These are phyloP conservation scores for Sinapis alba DNA, from an alignment of 441 rosid species.

Conservation along the genomic window DNA sequence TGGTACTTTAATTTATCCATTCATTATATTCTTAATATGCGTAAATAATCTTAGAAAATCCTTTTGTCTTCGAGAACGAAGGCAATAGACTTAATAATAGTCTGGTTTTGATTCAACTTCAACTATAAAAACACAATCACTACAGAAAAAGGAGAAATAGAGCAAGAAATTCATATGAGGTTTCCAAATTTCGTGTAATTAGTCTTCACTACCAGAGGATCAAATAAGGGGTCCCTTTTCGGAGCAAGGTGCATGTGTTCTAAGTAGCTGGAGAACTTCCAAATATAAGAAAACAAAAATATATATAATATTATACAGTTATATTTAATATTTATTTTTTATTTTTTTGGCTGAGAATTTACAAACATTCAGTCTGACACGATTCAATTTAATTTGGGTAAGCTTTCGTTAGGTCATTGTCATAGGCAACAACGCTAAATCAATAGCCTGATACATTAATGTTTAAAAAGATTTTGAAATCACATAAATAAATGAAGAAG, in stretches of 20 bases:
- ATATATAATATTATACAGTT: no score
- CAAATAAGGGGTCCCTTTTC: not conserved
- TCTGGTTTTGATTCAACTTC: not conserved
- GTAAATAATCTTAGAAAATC: no score
- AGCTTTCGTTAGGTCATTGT: conserved; percentile 36
- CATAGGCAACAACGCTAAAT: conserved; percentile 33
- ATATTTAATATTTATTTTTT: no score
- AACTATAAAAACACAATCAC: not conserved
- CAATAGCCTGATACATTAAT: conserved; percentile 29
- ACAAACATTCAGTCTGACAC: conserved; percentile 41
- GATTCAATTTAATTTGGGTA: conserved; percentile 29
- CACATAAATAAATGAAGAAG: conserved; percentile 24
- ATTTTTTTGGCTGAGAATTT: conserved; percentile 33
- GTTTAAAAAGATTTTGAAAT: not conserved
- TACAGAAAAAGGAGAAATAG: not conserved
- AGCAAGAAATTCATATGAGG: not conserved
- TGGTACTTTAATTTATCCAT: no score
- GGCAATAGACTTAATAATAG: no score
- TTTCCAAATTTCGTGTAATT: not conserved
- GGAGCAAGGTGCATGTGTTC: not conserved
- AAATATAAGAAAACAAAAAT: conserved; percentile 18
- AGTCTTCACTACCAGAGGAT: not conserved
- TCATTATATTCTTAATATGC: no score
- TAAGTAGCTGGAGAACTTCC: not conserved
- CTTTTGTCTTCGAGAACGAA: no score